phyloP scores from a whole-genome alignment of 2,329 filamentous ascomycete species.

The Stemphylium beticola region DNA sequence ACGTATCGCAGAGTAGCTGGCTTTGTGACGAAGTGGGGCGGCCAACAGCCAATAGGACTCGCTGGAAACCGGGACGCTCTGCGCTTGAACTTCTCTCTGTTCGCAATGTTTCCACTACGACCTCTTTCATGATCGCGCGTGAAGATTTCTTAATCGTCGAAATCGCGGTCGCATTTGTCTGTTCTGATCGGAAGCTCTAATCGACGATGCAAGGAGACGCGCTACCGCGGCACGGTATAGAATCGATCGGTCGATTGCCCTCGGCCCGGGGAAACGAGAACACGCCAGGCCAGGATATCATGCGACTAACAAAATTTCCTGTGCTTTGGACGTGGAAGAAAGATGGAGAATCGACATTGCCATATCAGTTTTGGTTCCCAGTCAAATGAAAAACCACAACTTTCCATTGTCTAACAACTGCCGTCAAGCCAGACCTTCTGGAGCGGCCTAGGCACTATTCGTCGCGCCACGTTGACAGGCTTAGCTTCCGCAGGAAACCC shows the following conservation, averaged over 20 bases:
- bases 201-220: background rate
- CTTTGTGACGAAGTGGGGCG: background rate
- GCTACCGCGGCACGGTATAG: background rate
- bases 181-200: background rate
- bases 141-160: background rate
- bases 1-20: background rate
- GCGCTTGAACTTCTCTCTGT: background rate
- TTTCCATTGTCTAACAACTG: background rate
- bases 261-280: conserved; percentile 5
- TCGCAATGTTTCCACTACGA: background rate
- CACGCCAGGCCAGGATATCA: conserved; percentile 2
- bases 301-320: conserved; percentile 3
- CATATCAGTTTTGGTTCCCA: background rate
- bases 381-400: background rate
- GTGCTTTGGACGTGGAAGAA: background rate
- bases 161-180: background rate
- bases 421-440: background rate
- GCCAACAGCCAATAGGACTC: background rate
- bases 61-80: background rate
- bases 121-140: background rate
- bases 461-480: conserved; percentile 6
- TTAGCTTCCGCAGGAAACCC: conserved; percentile 2
- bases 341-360: background rate
- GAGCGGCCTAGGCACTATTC: background rate
- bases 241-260: conserved; percentile 9